These are phyloP conservation scores for Warburgia ugandensis DNA, from an alignment of 164 flowering plant species.

Conservation along the genomic window DNA sequence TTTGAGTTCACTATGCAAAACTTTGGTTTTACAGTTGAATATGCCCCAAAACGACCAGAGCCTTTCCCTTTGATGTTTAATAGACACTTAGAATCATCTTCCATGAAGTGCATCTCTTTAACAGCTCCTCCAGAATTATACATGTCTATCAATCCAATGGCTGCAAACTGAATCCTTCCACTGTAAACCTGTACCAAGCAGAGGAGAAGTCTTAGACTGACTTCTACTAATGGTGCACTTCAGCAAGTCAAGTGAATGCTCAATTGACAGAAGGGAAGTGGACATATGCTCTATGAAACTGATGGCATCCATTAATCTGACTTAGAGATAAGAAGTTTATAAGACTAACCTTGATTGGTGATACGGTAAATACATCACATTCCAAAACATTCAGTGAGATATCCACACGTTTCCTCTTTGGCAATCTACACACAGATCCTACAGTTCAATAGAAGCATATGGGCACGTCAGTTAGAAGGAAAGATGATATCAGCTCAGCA, in stretches of 20 bases:
- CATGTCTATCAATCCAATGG: constrained; percentile 54
- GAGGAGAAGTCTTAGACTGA: neutral
- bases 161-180: constrained; percentile 39
- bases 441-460: constrained; percentile 6
- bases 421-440: constrained; percentile 34
- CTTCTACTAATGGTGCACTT: too few species aligned
- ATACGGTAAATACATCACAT: constrained; percentile 47
- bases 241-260: too few species aligned
- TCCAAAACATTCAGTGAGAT: constrained; percentile 32
- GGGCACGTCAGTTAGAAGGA: constrained; percentile 3
- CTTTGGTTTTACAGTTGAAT: constrained; percentile 35
- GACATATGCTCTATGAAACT: too few species aligned
- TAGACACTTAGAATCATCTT: constrained; percentile 8
- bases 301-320: neutral
- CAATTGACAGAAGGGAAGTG: too few species aligned
- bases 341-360: constrained; percentile 51
- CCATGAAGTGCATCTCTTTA: constrained; percentile 23
- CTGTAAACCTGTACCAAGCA: constrained; percentile 27
- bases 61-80: constrained; percentile 47
- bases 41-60: constrained; percentile 46
- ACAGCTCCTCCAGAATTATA: constrained; percentile 69
- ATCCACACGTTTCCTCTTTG: constrained; percentile 18
- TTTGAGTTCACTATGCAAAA: constrained; percentile 29
- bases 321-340: neutral
- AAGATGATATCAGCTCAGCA: too few species aligned